Evolutionary conservation across 768 basidiomycete genomes (phyloP), one percentile per base, ranked within the genome.

Genomic region (Trichaptum fuscoviolaceum): DNA sequence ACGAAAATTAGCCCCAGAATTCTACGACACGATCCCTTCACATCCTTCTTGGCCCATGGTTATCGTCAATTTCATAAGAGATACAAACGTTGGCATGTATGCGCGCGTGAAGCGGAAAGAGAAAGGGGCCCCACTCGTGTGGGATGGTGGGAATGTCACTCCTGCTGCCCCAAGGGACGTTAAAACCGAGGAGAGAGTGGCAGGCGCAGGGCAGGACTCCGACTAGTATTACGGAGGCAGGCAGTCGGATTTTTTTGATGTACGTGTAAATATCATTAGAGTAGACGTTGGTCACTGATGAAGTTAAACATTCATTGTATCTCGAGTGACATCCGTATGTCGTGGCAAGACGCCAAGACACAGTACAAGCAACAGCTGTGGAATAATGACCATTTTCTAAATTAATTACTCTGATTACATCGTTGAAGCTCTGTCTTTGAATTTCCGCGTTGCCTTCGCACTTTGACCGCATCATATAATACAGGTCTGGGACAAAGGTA

Each of bases 41-140:
- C 97, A 99, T 73, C 87, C 90, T 0, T 91, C 89, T 5, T 99
- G 97, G 97, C 89, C 94, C 1, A 95, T 95, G 88, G 91, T 99
- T 36, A 94, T 90, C 1, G 81, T 92, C 65, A 94, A 94, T 77
- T 99, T 99, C 75, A 97, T 99, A 65, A 87, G 93, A 27, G 95
- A 97, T 71, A 83, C 84, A 17, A 88, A 91, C 68, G 92, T 95
- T 30, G 95, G 95, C 1, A 87, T 98, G 69, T 96, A 90, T 75
- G 89, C 92, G 15, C 83, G 96, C 8, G 93, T 89, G 8, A 98
- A 98, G 77, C 80, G 96, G 73, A 67, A 87, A 69, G 78, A 65
- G 73, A 87, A 82, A 75, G 76, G 59, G 4, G 30, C 15, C 4
- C 35, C 35, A 24, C 63, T 24, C 25, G 30, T 52, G 15, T 52